Evolutionary conservation across 164 flowering plant species (phyloP).

Genomic region (Liquidambar formosana): DNA sequence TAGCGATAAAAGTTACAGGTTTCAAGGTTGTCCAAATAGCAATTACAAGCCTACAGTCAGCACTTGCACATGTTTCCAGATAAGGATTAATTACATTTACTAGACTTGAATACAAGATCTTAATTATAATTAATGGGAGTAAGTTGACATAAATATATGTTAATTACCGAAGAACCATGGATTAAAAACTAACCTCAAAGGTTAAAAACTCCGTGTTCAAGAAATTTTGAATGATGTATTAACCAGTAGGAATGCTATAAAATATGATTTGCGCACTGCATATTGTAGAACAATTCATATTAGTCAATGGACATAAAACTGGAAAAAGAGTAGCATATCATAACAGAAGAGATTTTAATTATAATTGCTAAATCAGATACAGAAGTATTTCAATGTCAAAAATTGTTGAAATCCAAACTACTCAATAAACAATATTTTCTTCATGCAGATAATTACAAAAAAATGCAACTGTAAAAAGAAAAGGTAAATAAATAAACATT

Average conservation of each 20-base stretch:
- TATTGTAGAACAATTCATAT: slow-evolving; percentile 1
- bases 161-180: neutral
- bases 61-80: neutral
- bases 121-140: too few relatives aligned
- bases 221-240: neutral
- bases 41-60: neutral
- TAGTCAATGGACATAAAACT: neutral
- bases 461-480: too few relatives aligned
- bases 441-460: too few relatives aligned
- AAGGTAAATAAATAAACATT: too few relatives aligned
- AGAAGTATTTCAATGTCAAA: neutral
- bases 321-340: neutral
- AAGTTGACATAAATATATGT: too few relatives aligned
- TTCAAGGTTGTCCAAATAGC: neutral
- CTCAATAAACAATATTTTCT: too few relatives aligned
- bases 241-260: slow-evolving; percentile 19
- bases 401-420: too few relatives aligned
- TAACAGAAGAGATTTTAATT: neutral
- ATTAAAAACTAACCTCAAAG: slow-evolving; percentile 20
- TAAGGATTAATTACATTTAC: neutral
- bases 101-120: too few relatives aligned
- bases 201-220: neutral
- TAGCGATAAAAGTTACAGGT: too few relatives aligned
- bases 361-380: neutral
- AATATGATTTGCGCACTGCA: slow-evolving; percentile 38